These are phyloP conservation scores for Cymbopogon flexuosus DNA, from an alignment of 202 grass and related monocot species.

Conservation along the genomic window DNA sequence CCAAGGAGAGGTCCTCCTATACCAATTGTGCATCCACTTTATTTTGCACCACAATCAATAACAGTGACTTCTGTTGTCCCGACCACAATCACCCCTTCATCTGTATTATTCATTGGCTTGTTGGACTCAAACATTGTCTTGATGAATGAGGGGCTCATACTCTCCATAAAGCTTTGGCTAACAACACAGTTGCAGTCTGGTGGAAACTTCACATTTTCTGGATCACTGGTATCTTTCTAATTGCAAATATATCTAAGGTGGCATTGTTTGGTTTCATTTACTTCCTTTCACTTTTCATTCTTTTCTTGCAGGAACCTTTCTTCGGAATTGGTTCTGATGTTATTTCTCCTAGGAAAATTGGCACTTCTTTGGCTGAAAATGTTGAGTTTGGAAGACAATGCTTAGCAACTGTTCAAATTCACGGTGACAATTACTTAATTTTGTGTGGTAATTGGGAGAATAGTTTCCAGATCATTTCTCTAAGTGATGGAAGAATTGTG, in stretches of 20 bases:
- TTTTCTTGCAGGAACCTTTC: slow-evolving; percentile 74
- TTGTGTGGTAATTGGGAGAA: slow-evolving; percentile 98
- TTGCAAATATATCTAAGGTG: not conserved
- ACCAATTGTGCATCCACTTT: slow-evolving; percentile 85
- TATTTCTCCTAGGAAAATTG: slow-evolving; percentile 76
- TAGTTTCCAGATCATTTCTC: slow-evolving; percentile 93
- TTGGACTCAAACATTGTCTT: slow-evolving; percentile 74
- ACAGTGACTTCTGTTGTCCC: slow-evolving; percentile 64
- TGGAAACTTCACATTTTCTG: slow-evolving; percentile 98
- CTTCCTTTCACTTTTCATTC: slow-evolving; percentile 27
- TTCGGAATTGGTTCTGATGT: slow-evolving; percentile 96
- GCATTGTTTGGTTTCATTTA: slow-evolving; percentile 7
- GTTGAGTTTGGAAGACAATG: slow-evolving; percentile 90
- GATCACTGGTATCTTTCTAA: slow-evolving; percentile 66
- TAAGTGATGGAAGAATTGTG: slow-evolving; percentile 89
- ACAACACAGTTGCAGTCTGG: slow-evolving; percentile 83
- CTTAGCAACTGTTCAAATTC: slow-evolving; percentile 66
- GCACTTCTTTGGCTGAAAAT: slow-evolving; percentile 81
- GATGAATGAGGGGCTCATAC: slow-evolving; percentile 63
- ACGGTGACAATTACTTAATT: slow-evolving; percentile 89
- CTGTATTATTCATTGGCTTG: slow-evolving; percentile 74
- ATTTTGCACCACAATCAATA: slow-evolving; percentile 93
- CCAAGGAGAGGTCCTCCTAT: slow-evolving; percentile 98
- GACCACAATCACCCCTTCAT: slow-evolving; percentile 47
- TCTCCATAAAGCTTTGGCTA: slow-evolving; percentile 84